Evolutionary conservation across 192 early-diverging fungal genomes (phyloP), one percentile per base, ranked within the genome.

Genomic region (Entomortierella lignicola): DNA sequence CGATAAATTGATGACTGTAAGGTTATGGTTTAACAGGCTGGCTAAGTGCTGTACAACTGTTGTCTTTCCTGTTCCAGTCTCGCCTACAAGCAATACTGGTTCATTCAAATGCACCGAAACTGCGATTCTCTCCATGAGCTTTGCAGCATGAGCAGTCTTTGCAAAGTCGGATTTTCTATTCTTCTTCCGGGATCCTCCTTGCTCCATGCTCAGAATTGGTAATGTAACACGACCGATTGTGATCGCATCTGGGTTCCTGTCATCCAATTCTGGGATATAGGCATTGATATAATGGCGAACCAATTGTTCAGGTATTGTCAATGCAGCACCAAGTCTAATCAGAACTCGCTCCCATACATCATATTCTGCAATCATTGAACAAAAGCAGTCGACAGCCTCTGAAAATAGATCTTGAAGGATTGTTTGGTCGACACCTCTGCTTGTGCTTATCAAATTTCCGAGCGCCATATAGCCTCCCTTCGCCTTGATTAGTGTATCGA

Each of bases 51-150:
- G 98, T 18, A 99, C 92, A 8, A 94, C 91, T 0, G 97, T 96
- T 0, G 98, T 99, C 85, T 99, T 99, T 56, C 98, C 98, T 8
- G 96, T 96, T 59, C 98, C 98, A 0, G 98, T 99, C 71, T 99
- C 98, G 55, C 98, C 98, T 5, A 97, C 92, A 17, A 99, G 85
- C 30, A 99, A 79, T 0, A 95, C 89, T 15, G 97, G 95, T 71
- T 98, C 96, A 25, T 86, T 87, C 63, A 95, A 82, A 57, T 87
- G 84, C 23, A 95, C 90, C 63, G 90, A 91, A 8, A 94, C 90
- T 15, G 96, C 94, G 23, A 99, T 82, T 55, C 90, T 87, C 77
- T 98, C 96, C 80, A 99, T 71, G 18, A 97, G 82, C 26, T 94
- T 88, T 31, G 92, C 71, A 10, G 96, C 85, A 54, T 93, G 91